These are phyloP conservation scores for Tuber umbilicatum DNA, from an alignment of 495 filamentous ascomycete genomes.

Conservation along the genomic window DNA sequence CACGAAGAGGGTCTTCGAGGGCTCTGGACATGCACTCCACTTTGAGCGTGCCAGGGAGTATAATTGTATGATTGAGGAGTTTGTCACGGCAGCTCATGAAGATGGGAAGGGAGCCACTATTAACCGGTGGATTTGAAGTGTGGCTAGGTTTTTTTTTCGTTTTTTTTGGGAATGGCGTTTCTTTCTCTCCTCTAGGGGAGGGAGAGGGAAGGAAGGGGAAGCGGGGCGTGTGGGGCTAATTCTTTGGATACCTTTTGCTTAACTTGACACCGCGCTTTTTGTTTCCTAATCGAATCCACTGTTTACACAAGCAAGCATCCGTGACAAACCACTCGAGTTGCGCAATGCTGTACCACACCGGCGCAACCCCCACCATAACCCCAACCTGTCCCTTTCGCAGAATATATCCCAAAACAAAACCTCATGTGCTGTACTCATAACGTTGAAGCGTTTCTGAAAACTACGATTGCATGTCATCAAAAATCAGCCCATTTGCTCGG, in stretches of 20 bases:
- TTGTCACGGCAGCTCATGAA: conserved; percentile 38
- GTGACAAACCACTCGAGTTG: background rate
- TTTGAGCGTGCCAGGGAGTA: conserved; percentile 60
- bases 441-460: no score
- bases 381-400: background rate
- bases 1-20: conserved; percentile 54
- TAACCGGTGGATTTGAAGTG: background rate
- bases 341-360: background rate
- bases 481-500: no score
- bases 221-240: background rate
- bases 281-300: background rate
- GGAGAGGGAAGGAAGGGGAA: background rate
- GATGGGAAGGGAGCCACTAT: conserved; percentile 10
- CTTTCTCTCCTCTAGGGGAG: background rate
- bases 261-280: background rate
- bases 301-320: background rate
- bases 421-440: no score
- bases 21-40: conserved; percentile 61
- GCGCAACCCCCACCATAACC: background rate
- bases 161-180: background rate
- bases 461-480: no score
- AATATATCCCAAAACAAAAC: background rate
- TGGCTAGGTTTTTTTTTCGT: background rate
- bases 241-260: background rate
- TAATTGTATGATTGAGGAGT: conserved; percentile 52